phyloP scores from a whole-genome alignment of 805 yeast species.

The Crinitomyces ghanaensis region DNA sequence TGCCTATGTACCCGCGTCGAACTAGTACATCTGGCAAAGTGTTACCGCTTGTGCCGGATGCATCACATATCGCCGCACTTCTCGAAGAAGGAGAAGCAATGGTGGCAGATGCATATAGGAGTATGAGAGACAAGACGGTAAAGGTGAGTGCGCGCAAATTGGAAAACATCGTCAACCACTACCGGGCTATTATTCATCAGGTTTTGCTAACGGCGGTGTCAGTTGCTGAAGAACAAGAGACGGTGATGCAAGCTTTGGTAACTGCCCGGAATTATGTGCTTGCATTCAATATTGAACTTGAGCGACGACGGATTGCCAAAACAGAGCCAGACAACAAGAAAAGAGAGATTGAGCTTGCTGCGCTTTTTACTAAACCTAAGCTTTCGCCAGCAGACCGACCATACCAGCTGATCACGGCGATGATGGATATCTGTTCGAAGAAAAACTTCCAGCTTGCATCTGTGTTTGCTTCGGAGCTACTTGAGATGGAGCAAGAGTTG shows the following conservation, averaged over 20 bases:
- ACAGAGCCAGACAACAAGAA: slow-evolving; percentile 47
- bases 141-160: slow-evolving; percentile 77
- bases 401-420: slow-evolving; percentile 88
- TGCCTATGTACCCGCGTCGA: slow-evolving; percentile 56
- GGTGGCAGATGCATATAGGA: too few relatives aligned
- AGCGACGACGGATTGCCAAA: slow-evolving; percentile 70
- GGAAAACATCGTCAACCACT: slow-evolving; percentile 65
- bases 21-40: slow-evolving; percentile 39
- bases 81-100: slow-evolving; percentile 66
- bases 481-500: slow-evolving; percentile 32
- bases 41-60: slow-evolving; percentile 67
- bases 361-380: slow-evolving; percentile 82
- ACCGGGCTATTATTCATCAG: slow-evolving; percentile 71
- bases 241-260: slow-evolving; percentile 59
- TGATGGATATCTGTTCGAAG: slow-evolving; percentile 81
- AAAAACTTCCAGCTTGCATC: slow-evolving; percentile 85
- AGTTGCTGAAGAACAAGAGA: slow-evolving; percentile 67
- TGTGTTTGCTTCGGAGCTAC: slow-evolving; percentile 75
- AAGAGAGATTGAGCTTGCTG: slow-evolving; percentile 88
- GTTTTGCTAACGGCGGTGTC: slow-evolving; percentile 59
- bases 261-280: slow-evolving; percentile 74
- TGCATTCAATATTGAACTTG: slow-evolving; percentile 83
- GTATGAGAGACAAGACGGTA: too few relatives aligned
- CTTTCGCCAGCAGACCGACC: slow-evolving; percentile 74
- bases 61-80: slow-evolving; percentile 47